phyloP scores from a whole-genome alignment of 2,329 filamentous ascomycete species.

The Xylariaceae sp. region DNA sequence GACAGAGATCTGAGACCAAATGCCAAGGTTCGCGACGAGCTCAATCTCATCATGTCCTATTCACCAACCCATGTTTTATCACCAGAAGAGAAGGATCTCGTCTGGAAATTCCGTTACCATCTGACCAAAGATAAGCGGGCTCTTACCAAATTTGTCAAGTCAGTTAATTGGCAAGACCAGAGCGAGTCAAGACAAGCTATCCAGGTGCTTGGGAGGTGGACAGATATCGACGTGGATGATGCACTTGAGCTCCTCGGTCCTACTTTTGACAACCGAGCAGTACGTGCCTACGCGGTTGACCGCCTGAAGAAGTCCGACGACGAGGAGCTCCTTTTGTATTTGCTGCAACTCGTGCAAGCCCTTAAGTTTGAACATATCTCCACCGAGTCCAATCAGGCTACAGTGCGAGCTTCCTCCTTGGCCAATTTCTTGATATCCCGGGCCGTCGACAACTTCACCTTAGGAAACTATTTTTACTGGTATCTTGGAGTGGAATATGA shows the following conservation, averaged over 20 bases:
- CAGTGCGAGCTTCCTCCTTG: slow-evolving; percentile 69
- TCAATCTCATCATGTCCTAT: slow-evolving; percentile 87
- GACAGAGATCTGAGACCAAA: slow-evolving; percentile 96
- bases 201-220: slow-evolving; percentile 88
- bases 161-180: slow-evolving; percentile 86
- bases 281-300: slow-evolving; percentile 90
- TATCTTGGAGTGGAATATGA: slow-evolving; percentile 98
- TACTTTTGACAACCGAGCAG: slow-evolving; percentile 81
- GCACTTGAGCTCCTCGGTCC: slow-evolving; percentile 90
- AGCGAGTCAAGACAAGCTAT: slow-evolving; percentile 85
- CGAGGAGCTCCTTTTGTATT: slow-evolving; percentile 82
- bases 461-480: slow-evolving; percentile 97
- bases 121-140: slow-evolving; percentile 87
- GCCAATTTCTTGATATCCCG: slow-evolving; percentile 85
- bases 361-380: slow-evolving; percentile 86
- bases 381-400: slow-evolving; percentile 54
- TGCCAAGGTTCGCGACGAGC: slow-evolving; percentile 87
- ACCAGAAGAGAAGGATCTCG: slow-evolving; percentile 87
- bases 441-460: slow-evolving; percentile 79
- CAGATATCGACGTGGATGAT: slow-evolving; percentile 94
- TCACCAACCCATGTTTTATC: slow-evolving; percentile 85
- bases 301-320: slow-evolving; percentile 89
- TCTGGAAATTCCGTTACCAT: slow-evolving; percentile 98
- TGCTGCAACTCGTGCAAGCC: slow-evolving; percentile 91
- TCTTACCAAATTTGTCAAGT: slow-evolving; percentile 96